Conservation (phyloP, 306 rosid genomes). For the Medicago lupulina region DNA sequence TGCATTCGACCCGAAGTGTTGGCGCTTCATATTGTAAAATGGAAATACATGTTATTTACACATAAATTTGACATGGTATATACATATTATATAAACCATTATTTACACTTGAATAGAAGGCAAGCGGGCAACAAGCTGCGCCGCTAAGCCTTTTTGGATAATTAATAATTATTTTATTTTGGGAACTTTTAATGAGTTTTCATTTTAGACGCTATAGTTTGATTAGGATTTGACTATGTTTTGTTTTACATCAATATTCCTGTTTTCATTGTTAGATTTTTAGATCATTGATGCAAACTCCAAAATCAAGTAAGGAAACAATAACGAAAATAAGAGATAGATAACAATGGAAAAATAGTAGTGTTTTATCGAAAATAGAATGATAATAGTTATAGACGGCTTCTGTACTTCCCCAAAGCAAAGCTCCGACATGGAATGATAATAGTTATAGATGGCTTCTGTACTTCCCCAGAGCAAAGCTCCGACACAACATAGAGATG, state of each 20-base stretch:
- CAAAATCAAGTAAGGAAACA: too few relatives aligned
- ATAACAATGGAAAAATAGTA: not conserved
- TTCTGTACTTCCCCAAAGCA: too few relatives aligned
- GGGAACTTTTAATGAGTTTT: not conserved
- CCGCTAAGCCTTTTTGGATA: too few relatives aligned
- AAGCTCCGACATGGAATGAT: too few relatives aligned
- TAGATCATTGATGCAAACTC: not conserved
- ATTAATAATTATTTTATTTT: too few relatives aligned
- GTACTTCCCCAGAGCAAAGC: not conserved
- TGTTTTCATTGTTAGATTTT: conserved; percentile 31
- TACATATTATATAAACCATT: too few relatives aligned
- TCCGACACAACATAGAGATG: not conserved
- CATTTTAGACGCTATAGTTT: not conserved
- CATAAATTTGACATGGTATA: too few relatives aligned
- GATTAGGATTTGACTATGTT: conserved; percentile 16
- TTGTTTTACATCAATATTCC: not conserved
- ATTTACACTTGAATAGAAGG: too few relatives aligned
- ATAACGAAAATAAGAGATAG: too few relatives aligned
- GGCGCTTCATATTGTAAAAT: not conserved
- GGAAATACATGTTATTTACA: conserved; percentile 4
- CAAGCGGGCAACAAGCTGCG: too few relatives aligned
- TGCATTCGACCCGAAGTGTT: not conserved
- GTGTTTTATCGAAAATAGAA: not conserved
- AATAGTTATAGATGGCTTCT: not conserved
- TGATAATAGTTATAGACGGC: too few relatives aligned